Evolutionary conservation across 176 grass and related monocot genomes (phyloP).

Genomic region (Zea luxurians): DNA sequence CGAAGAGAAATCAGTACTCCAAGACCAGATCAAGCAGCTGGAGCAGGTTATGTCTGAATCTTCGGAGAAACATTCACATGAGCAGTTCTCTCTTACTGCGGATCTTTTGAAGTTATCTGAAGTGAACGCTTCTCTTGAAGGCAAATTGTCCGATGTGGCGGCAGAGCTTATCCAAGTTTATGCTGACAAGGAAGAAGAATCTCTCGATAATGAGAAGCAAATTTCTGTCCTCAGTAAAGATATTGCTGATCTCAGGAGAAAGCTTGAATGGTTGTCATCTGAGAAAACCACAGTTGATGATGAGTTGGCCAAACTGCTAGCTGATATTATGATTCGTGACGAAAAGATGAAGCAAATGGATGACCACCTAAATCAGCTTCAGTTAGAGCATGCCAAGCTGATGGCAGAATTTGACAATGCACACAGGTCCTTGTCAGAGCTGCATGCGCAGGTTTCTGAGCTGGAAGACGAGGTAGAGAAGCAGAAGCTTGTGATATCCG

Average conservation of each 20-base stretch:
- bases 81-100: constrained; percentile 54
- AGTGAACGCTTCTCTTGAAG: constrained; percentile 53
- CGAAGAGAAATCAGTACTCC: constrained; percentile 55
- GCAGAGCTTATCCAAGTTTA: constrained; percentile 46
- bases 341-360: constrained; percentile 56
- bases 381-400: constrained; percentile 63
- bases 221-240: constrained; percentile 57
- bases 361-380: constrained; percentile 57
- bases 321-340: constrained; percentile 46
- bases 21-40: constrained; percentile 49
- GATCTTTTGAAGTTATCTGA: constrained; percentile 56
- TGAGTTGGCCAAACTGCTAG: constrained; percentile 43
- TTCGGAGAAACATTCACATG: constrained; percentile 57
- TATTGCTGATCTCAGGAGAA: constrained; percentile 43
- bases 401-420: constrained; percentile 34
- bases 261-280: constrained; percentile 43
- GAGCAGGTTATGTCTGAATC: constrained; percentile 57
- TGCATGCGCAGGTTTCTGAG: constrained; percentile 47
- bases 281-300: constrained; percentile 55
- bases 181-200: constrained; percentile 46
- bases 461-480: constrained; percentile 65
- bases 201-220: constrained; percentile 35
- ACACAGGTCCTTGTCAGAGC: constrained; percentile 21
- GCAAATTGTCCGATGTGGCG: constrained; percentile 41
- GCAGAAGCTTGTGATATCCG: constrained; percentile 61